Percentiles rank a stretch among this genome's conserved stretches.
Evolutionary conservation across 345 rosid species (phyloP).

Genomic region (thale cress (Arabidopsis thaliana)): DNA sequence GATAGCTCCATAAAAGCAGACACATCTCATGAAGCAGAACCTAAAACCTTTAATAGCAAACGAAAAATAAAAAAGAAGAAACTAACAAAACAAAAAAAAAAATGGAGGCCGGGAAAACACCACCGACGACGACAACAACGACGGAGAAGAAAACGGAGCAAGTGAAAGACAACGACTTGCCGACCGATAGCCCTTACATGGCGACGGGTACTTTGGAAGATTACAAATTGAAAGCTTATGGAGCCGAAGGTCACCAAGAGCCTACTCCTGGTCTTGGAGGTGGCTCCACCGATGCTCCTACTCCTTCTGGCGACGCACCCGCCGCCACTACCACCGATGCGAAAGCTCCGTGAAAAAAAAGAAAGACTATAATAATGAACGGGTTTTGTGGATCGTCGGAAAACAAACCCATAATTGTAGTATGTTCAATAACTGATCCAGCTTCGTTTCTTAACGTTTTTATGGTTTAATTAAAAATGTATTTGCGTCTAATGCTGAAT

Average conservation of each 20-base stretch:
- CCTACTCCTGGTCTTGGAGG: conserved; percentile 63
- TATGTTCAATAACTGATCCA: conserved; percentile 15
- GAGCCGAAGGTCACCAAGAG: conserved; percentile 64
- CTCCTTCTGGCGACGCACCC: conserved; percentile 55
- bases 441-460: neutral
- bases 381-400: conserved; percentile 10
- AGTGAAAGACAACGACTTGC: conserved; percentile 26
- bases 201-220: conserved; percentile 39
- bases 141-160: conserved; percentile 14
- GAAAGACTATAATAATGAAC: neutral
- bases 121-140: conserved; percentile 21
- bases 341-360: conserved; percentile 13
- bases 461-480: neutral
- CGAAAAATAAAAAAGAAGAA: neutral
- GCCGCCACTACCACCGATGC: conserved; percentile 18
- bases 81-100: neutral
- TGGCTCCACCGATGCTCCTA: conserved; percentile 76
- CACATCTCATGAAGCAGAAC: conserved; percentile 1
- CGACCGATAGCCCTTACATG: conserved; percentile 43
- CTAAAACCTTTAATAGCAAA: neutral
- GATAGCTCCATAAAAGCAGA: conserved; percentile 26
- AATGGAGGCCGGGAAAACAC: conserved; percentile 38
- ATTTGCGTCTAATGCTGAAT: too few species aligned
- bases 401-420: neutral
- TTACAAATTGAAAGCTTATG: conserved; percentile 55